Percentiles rank a stretch among this genome's conserved stretches.
Conservation (phyloP, 106 monocot species). For the Dendrobium chrysotoxum region DNA sequence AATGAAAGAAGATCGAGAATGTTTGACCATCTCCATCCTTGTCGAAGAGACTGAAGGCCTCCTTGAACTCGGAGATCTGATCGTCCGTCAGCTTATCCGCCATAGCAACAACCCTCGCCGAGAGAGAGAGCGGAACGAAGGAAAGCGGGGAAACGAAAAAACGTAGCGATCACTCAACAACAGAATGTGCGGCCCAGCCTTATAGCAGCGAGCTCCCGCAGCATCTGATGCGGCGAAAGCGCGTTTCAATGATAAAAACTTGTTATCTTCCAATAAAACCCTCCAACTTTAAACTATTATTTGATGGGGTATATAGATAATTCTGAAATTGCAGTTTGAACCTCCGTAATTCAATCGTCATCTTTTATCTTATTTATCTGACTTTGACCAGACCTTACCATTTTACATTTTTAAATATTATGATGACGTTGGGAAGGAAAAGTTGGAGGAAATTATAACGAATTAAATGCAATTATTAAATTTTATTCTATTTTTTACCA, state of each 20-base stretch:
- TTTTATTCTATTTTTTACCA: too few relatives aligned
- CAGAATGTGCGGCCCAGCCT: neutral
- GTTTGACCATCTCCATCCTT: slow-evolving; percentile 71
- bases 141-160: neutral
- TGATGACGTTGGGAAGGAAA: too few relatives aligned
- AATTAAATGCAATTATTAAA: too few relatives aligned
- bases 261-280: neutral
- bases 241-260: neutral
- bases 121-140: neutral
- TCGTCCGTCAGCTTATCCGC: slow-evolving; percentile 36
- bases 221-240: neutral
- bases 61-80: slow-evolving; percentile 58
- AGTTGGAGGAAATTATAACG: too few relatives aligned
- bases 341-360: too few relatives aligned
- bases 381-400: too few relatives aligned
- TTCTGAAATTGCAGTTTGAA: too few relatives aligned
- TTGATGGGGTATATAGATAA: too few relatives aligned
- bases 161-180: neutral
- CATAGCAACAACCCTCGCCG: neutral
- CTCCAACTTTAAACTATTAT: neutral
- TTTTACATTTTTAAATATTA: too few relatives aligned
- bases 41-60: slow-evolving; percentile 76
- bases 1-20: neutral
- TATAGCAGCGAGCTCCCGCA: neutral
- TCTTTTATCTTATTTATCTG: too few relatives aligned